These are phyloP conservation scores for Penicillium brevicompactum DNA, from an alignment of 2,329 filamentous ascomycete species.

Conservation along the genomic window DNA sequence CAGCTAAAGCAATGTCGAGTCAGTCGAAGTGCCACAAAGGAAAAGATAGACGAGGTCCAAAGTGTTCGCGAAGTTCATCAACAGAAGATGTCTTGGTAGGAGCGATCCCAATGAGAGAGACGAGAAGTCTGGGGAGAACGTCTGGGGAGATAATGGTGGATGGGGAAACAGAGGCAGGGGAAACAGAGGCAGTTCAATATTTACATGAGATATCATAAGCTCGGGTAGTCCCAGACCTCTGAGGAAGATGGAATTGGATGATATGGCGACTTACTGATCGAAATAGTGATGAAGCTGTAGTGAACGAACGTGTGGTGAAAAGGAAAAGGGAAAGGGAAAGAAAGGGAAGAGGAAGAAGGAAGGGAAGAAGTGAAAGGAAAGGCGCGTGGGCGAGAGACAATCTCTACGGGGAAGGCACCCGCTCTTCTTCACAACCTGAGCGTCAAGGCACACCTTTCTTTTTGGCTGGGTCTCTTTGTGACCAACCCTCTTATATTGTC, in stretches of 20 bases:
- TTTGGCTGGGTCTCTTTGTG: background rate
- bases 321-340: background rate
- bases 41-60: no score
- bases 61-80: no score
- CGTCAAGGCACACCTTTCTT: background rate
- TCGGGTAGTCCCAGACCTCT: background rate
- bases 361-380: background rate
- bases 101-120: no score
- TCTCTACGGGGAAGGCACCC: background rate
- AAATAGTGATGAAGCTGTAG: background rate
- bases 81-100: no score
- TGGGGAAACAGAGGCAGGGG: background rate
- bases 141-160: no score
- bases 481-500: background rate
- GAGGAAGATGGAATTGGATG: background rate
- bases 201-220: background rate
- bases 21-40: no score
- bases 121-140: no score
- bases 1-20: no score
- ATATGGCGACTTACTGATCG: background rate
- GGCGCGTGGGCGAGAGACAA: background rate
- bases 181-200: background rate
- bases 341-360: background rate
- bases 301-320: background rate
- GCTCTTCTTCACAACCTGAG: background rate